A percentile compares a stretch with the other conserved stretches of the same genome.
Evolutionary conservation across 2,329 filamentous ascomycete species (phyloP).

Genomic region (Ophiobolus disseminans): DNA sequence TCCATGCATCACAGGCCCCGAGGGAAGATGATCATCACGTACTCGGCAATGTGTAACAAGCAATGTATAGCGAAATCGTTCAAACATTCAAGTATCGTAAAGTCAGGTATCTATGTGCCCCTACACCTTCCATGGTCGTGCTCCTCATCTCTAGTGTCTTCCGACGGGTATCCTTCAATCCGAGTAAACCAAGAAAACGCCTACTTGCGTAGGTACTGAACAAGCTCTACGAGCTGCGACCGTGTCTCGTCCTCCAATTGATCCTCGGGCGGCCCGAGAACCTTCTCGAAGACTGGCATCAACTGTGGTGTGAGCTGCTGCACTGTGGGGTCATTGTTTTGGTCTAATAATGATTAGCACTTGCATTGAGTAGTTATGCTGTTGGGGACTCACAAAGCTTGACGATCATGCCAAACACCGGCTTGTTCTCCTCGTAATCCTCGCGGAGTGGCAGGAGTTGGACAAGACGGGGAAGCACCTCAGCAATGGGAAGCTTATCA

Average conservation of each 20-base stretch:
- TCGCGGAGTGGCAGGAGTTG: slow-evolving; percentile 85
- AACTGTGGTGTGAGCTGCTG: slow-evolving; percentile 73
- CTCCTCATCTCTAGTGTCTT: slow-evolving; percentile 31
- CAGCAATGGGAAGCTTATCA: slow-evolving; percentile 78
- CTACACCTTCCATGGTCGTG: slow-evolving; percentile 17
- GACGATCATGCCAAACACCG: slow-evolving; percentile 88
- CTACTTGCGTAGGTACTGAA: slow-evolving; percentile 58
- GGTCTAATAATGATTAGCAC: slow-evolving; percentile 56
- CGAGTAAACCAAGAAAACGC: slow-evolving; percentile 22
- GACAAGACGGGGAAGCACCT: slow-evolving; percentile 83
- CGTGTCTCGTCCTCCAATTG: slow-evolving; percentile 78
- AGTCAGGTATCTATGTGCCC: slow-evolving; percentile 27
- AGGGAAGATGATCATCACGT: too few relatives aligned
- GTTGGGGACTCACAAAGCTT: slow-evolving; percentile 73
- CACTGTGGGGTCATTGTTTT: slow-evolving; percentile 71
- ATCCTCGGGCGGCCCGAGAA: slow-evolving; percentile 73
- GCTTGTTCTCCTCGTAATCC: slow-evolving; percentile 95
- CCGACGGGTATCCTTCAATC: slow-evolving; percentile 35
- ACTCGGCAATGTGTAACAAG: too few relatives aligned
- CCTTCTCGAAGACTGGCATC: slow-evolving; percentile 74
- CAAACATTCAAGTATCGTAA: slow-evolving; percentile 28
- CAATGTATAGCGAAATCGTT: slow-evolving; percentile 18
- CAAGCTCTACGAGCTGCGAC: slow-evolving; percentile 69
- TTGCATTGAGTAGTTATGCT: not conserved
- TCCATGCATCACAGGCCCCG: too few relatives aligned